phyloP scores from a whole-genome alignment of 2,329 filamentous ascomycete species.

The Neofusicoccum parvum region DNA sequence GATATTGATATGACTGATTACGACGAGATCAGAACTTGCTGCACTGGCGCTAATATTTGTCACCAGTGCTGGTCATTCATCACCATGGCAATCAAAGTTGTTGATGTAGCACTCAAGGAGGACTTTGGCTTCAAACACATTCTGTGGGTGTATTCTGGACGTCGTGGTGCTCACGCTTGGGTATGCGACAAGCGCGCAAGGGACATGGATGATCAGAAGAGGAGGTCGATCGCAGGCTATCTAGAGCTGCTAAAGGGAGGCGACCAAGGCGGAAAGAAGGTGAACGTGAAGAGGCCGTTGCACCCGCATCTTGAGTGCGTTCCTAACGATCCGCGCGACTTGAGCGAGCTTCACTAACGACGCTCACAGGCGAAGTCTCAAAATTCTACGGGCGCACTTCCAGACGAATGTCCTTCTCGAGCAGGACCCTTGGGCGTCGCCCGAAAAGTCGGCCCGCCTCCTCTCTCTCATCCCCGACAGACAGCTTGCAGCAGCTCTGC shows the following conservation, averaged over 20 bases:
- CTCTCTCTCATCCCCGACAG: slow-evolving; percentile 84
- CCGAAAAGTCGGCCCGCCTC: slow-evolving; percentile 73
- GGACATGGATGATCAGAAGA: slow-evolving; percentile 80
- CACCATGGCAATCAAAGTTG: slow-evolving; percentile 94
- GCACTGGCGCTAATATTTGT: slow-evolving; percentile 90
- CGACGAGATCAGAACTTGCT: slow-evolving; percentile 94
- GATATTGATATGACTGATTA: slow-evolving; percentile 99
- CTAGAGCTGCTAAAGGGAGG: slow-evolving; percentile 88
- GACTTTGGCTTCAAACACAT: slow-evolving; percentile 98
- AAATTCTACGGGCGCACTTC: slow-evolving; percentile 83
- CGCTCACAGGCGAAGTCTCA: slow-evolving; percentile 69
- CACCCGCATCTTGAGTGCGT: slow-evolving; percentile 81
- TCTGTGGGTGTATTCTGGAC: slow-evolving; percentile 97
- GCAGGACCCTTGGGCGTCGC: slow-evolving; percentile 81
- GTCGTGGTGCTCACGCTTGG: slow-evolving; percentile 97
- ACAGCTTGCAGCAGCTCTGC: slow-evolving; percentile 73
- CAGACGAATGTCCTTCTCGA: slow-evolving; percentile 76
- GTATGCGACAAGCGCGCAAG: slow-evolving; percentile 90
- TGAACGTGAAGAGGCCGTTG: slow-evolving; percentile 79
- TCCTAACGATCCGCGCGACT: slow-evolving; percentile 20
- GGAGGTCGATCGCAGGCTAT: slow-evolving; percentile 84
- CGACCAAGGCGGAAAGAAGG: slow-evolving; percentile 81
- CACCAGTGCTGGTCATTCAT: slow-evolving; percentile 95
- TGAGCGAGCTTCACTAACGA: neutral
- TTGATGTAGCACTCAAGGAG: slow-evolving; percentile 82